A percentile compares a stretch with the other conserved stretches of the same genome.
phyloP scores from a whole-genome alignment of 164 flowering plant species.

The Echeveria elegans region DNA sequence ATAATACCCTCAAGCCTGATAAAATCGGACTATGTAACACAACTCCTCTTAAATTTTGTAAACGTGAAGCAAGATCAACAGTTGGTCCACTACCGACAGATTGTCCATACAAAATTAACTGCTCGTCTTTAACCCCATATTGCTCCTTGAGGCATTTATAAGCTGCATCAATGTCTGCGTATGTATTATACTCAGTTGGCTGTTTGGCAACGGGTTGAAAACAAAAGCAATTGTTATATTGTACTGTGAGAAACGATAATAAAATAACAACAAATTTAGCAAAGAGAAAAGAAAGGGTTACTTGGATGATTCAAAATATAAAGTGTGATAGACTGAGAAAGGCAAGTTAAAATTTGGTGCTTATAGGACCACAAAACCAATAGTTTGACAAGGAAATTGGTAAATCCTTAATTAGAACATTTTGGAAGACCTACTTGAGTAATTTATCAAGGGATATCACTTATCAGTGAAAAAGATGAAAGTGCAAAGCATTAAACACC shows the following conservation, averaged over 20 bases:
- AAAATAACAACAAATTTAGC: background rate
- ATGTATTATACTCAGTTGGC: conserved; percentile 83
- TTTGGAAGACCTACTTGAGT: background rate
- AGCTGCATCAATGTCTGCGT: conserved; percentile 85
- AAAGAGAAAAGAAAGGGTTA: background rate
- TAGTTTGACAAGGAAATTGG: background rate
- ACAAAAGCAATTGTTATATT: conserved; percentile 12
- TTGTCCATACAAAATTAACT: conserved; percentile 81
- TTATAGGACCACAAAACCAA: background rate
- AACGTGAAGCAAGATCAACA: conserved; percentile 71
- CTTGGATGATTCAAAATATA: background rate
- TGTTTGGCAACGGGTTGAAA: conserved; percentile 28
- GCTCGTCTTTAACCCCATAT: conserved; percentile 81
- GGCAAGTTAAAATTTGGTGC: background rate
- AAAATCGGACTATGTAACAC: conserved; percentile 89
- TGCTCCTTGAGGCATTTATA: conserved; percentile 82
- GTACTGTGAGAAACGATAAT: background rate
- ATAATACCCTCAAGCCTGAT: conserved; percentile 85
- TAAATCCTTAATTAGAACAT: background rate
- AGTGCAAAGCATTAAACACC: background rate
- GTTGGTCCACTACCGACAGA: conserved; percentile 99
- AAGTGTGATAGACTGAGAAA: background rate
- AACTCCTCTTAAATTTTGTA: conserved; percentile 70
- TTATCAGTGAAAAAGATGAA: background rate
- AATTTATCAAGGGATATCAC: no score